Percentiles rank a stretch among this genome's conserved stretches.
These are phyloP conservation scores for Microdochium trichocladiopsis DNA, from an alignment of 2,329 filamentous ascomycete genomes.

Conservation along the genomic window DNA sequence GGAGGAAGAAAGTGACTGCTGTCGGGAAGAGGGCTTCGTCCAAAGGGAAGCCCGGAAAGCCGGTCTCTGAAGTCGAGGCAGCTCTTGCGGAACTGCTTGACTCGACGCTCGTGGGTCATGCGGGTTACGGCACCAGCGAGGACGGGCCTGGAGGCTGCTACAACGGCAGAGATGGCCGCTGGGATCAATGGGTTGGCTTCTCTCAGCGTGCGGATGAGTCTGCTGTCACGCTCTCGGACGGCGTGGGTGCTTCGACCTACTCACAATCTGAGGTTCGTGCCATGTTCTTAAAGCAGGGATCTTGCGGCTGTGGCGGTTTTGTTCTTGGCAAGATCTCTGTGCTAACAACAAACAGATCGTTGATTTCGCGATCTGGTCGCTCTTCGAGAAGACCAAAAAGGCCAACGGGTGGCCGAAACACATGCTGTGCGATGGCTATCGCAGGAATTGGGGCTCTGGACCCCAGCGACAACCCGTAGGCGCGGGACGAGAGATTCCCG, in stretches of 20 bases:
- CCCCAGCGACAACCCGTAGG: constrained; percentile 17
- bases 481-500: constrained; percentile 47
- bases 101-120: constrained; percentile 54
- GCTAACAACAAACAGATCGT: constrained; percentile 51
- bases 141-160: too few species aligned
- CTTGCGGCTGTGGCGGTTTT: too few species aligned
- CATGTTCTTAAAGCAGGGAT: too few species aligned
- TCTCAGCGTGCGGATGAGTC: constrained; percentile 57
- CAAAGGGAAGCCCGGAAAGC: constrained; percentile 4
- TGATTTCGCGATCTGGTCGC: constrained; percentile 68
- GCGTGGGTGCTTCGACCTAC: constrained; percentile 33
- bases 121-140: background rate
- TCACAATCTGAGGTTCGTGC: constrained; percentile 57
- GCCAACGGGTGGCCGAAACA: constrained; percentile 54
- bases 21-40: constrained; percentile 24
- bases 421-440: constrained; percentile 78
- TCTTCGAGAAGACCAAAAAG: constrained; percentile 56
- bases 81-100: constrained; percentile 57
- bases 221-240: constrained; percentile 42
- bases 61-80: constrained; percentile 24
- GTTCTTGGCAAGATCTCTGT: constrained; percentile 2
- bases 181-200: constrained; percentile 51
- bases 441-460: constrained; percentile 31
- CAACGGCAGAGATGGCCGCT: constrained; percentile 30
- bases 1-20: constrained; percentile 47